These are phyloP conservation scores for Trichomonas tenax DNA, from an alignment of 208 protist species.

Conservation along the genomic window DNA sequence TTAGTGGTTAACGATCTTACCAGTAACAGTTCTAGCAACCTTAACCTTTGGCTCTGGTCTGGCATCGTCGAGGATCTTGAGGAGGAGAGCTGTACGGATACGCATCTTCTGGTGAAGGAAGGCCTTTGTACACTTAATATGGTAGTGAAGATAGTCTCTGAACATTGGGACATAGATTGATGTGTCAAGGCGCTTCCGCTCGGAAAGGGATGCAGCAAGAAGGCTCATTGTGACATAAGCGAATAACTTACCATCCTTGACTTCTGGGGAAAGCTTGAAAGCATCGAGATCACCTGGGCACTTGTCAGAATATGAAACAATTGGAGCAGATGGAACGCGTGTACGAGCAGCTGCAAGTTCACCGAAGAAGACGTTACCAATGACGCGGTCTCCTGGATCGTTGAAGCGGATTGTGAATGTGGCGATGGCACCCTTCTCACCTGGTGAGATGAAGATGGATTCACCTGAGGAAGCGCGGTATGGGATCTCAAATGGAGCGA, in stretches of 20 bases:
- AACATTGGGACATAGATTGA: background rate
- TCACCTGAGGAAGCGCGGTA: background rate
- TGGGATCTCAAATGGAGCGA: constrained; percentile 16
- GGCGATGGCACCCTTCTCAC: background rate
- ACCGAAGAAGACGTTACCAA: background rate
- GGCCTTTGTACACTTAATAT: constrained; percentile 23
- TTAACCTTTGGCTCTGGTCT: constrained; percentile 6
- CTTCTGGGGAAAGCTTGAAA: background rate
- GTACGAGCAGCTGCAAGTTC: background rate
- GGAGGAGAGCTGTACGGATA: background rate
- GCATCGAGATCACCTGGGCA: background rate
- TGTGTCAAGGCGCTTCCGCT: background rate
- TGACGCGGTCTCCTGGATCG: background rate
- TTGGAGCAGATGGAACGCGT: background rate
- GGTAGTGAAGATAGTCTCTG: constrained; percentile 11
- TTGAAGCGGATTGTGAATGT: background rate
- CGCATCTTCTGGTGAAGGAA: constrained; percentile 20
- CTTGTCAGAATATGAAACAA: background rate
- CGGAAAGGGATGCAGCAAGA: background rate
- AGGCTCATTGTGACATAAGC: background rate
- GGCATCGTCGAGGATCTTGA: background rate
- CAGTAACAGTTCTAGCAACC: background rate
- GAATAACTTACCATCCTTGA: background rate
- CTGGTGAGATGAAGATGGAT: background rate
- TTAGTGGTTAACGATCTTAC: background rate